Base-by-base conservation (phyloP, 2,329 filamentous ascomycete genomes). In the Penicillium paneum region DNA sequence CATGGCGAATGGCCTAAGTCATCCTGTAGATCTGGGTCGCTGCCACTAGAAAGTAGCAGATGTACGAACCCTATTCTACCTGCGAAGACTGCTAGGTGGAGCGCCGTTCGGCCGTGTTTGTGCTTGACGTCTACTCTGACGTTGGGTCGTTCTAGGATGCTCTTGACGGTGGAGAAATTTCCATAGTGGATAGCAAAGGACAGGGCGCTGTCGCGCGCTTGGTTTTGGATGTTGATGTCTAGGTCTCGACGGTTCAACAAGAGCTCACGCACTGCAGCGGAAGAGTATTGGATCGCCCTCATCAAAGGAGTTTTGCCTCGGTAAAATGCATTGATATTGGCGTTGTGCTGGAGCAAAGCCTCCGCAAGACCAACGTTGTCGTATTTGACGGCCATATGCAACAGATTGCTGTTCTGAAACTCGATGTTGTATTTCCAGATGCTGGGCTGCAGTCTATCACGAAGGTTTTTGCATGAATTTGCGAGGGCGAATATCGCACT, bases 291-390 rank as follows among this genome's bases (percentile, higher is more conserved):
- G 0, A 53, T 2, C 15, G 50, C 43, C 29, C 43, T 38, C n/a
- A 48, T 47, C 1, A 53, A 34, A 17, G 50, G 50, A 8, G 21
- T 42, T 48, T 47, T 53, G 4, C 43, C 43, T 41, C 43, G 38
- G 19, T 46, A 53, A 40, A 53, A 53, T 3, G 43, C 38, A 53
- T 53, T 48, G 21, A 53, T 41, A n/a, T 53, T 48, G 15, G 50
- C 43, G 2, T 40, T 45, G 1, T 53, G 7, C 34, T 41, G 4
- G 12, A 53, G 43, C 7, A 53, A 53, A 26, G 8, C 28, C n/a
- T 6, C 29, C 12, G 43, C 29, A 34, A 53, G 43, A 26, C 8
- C 8, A 47, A 48, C n/a, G 11, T 53, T 53, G 38, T 53, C 43
- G 31, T 43, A 6, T 40, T 53, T 53, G 8, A 40, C 38, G 43